Evolutionary conservation across 2,329 filamentous ascomycete genomes (phyloP).

Genomic region (Sporothrix phasma): DNA sequence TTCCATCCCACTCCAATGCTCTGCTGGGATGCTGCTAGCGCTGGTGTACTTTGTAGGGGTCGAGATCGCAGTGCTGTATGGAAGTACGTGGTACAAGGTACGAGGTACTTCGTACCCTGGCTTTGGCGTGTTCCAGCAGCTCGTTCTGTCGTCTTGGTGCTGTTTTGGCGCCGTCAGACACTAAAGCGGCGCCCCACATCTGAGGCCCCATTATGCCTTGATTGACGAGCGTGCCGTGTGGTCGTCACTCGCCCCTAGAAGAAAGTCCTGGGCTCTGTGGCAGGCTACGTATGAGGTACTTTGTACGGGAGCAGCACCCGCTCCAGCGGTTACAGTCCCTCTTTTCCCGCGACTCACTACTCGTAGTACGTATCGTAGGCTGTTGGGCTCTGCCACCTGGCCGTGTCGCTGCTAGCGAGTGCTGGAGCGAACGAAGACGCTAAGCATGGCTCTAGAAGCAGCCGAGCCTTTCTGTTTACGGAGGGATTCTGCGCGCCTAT

Average conservation of each 20-base stretch:
- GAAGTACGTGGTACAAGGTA: no score
- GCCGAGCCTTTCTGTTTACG: not conserved
- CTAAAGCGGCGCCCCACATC: not conserved
- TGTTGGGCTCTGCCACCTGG: not conserved
- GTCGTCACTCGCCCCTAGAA: not conserved
- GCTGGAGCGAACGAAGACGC: not conserved
- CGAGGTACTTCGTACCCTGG: no score
- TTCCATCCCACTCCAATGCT: not conserved
- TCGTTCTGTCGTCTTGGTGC: not conserved
- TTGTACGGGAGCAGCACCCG: not conserved
- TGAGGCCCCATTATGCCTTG: no score
- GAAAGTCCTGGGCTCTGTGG: not conserved
- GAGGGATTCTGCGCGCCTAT: conserved; percentile 12
- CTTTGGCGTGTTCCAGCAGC: not conserved
- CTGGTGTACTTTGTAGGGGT: not conserved
- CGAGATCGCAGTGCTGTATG: no score
- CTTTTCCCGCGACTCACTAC: not conserved
- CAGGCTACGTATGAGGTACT: not conserved
- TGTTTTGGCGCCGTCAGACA: not conserved
- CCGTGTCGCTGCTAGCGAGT: not conserved
- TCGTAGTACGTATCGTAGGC: no score
- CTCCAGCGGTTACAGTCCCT: not conserved
- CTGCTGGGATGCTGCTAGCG: not conserved
- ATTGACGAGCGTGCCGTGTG: not conserved
- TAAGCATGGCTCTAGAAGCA: not conserved